Conservation (phyloP, 208 protist species). For the Acanthamoeba triangularis region DNA sequence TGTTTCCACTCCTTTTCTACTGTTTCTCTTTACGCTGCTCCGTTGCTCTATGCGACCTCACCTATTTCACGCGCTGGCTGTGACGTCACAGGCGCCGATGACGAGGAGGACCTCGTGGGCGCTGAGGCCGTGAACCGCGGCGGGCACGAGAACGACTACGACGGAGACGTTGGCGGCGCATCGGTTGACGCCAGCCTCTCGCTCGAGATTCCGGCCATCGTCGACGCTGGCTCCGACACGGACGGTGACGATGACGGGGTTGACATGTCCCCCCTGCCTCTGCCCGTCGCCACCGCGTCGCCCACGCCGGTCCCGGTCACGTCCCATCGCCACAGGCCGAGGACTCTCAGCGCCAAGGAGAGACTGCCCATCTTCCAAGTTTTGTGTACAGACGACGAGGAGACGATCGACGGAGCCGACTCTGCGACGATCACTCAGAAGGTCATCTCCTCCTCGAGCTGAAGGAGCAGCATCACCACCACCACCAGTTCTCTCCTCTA, state of each 20-base stretch:
- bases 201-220: conserved; percentile 34
- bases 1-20: background rate
- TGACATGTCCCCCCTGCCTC: background rate
- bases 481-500: background rate
- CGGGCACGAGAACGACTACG: conserved; percentile 26
- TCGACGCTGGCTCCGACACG: conserved; percentile 19
- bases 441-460: conserved; percentile 9
- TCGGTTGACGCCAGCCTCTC: conserved; percentile 9
- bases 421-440: background rate
- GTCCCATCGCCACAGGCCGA: background rate
- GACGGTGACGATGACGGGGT: background rate
- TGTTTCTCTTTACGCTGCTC: background rate
- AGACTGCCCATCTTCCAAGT: conserved; percentile 51
- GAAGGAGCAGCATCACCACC: background rate
- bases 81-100: background rate
- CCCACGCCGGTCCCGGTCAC: background rate
- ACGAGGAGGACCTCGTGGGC: background rate
- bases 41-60: background rate
- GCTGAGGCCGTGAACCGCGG: background rate
- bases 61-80: background rate
- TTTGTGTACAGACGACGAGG: conserved; percentile 70
- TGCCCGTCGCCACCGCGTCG: background rate
- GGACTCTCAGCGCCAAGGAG: conserved; percentile 48
- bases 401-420: background rate
- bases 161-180: conserved; percentile 9